A percentile compares a stretch with the other conserved stretches of the same genome.
These are phyloP conservation scores for Colletotrichum gloeosporioides DNA, from an alignment of 2,329 filamentous ascomycete species.

Conservation along the genomic window DNA sequence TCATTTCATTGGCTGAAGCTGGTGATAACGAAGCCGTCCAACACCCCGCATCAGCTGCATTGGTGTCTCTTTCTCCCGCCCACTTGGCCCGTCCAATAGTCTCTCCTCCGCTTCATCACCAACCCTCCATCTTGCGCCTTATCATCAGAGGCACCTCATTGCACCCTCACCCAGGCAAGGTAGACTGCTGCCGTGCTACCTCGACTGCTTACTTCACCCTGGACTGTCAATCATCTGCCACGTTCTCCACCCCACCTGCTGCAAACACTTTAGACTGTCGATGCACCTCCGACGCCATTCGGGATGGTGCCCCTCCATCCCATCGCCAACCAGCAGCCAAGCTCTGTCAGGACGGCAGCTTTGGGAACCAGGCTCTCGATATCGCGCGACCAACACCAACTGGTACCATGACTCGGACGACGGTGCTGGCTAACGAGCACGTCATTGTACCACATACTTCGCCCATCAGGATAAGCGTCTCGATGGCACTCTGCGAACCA, in stretches of 20 bases:
- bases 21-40: neutral
- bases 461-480: neutral
- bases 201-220: neutral
- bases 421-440: neutral
- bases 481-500: neutral
- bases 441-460: neutral
- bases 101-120: neutral
- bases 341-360: neutral
- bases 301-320: neutral
- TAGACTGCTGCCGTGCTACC: neutral
- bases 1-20: neutral
- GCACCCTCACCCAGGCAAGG: neutral
- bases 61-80: neutral
- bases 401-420: neutral
- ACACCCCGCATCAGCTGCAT: neutral
- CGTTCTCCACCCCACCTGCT: neutral
- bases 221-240: neutral
- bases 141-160: neutral
- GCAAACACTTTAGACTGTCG: slow-evolving; percentile 9
- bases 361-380: neutral
- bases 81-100: neutral
- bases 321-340: neutral
- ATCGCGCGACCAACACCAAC: neutral
- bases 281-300: neutral
- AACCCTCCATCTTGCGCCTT: neutral